phyloP scores from a whole-genome alignment of 2,329 filamentous ascomycete genomes.

The Nemania abortiva region DNA sequence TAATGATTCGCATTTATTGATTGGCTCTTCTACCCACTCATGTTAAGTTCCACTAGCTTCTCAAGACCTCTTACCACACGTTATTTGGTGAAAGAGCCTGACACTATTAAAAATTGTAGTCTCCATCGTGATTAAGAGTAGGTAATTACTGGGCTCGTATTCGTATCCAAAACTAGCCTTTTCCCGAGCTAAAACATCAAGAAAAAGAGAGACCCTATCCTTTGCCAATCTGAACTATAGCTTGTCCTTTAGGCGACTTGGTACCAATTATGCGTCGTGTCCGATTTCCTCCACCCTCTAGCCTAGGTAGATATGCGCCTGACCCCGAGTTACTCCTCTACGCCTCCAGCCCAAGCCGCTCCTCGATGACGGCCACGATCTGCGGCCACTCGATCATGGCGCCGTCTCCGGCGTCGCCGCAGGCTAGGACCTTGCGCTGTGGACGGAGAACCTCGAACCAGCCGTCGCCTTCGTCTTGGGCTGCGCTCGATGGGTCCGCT shows the following conservation, averaged over 20 bases:
- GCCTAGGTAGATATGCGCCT: not conserved
- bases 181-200: not conserved
- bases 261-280: not conserved
- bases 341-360: slow-evolving; percentile 55
- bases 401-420: slow-evolving; percentile 84
- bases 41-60: too few species aligned
- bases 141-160: not conserved
- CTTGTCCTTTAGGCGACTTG: not conserved
- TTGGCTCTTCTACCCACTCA: not conserved
- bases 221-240: not conserved
- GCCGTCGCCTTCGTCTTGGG: slow-evolving; percentile 45
- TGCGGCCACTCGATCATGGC: slow-evolving; percentile 86
- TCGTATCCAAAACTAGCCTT: not conserved
- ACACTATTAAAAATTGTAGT: too few species aligned
- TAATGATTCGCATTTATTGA: not conserved
- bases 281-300: too few species aligned
- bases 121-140: too few species aligned
- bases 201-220: not conserved
- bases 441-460: slow-evolving; percentile 81
- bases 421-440: slow-evolving; percentile 82
- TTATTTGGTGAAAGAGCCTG: too few species aligned
- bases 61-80: too few species aligned
- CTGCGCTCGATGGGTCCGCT: slow-evolving; percentile 49
- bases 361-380: slow-evolving; percentile 75
- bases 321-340: not conserved